Conservation (phyloP, 2,329 filamentous ascomycete genomes). For the Aureobasidium subglaciale region DNA sequence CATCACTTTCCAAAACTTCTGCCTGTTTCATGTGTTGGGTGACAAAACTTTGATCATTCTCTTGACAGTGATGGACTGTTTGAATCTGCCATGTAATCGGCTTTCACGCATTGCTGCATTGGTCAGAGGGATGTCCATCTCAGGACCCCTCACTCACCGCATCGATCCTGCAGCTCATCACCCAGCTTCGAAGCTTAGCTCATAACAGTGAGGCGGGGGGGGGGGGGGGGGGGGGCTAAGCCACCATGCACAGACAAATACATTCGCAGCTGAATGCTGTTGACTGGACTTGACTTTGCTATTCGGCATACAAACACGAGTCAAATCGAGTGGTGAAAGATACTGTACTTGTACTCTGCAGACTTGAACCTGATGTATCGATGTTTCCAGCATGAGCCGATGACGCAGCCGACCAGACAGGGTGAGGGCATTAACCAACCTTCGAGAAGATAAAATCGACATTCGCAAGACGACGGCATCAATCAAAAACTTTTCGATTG, state of each 20-base stretch:
- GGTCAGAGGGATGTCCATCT: not conserved
- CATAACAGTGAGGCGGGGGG: slow-evolving; percentile 1
- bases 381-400: too few species aligned
- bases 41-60: too few species aligned
- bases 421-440: not conserved
- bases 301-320: too few species aligned
- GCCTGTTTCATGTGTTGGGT: too few species aligned
- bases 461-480: not conserved
- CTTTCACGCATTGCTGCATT: not conserved
- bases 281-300: too few species aligned
- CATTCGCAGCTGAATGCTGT: not conserved
- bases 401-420: not conserved
- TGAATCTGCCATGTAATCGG: not conserved
- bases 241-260: slow-evolving; percentile 4
- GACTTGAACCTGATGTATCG: too few species aligned
- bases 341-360: too few species aligned
- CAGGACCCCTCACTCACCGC: not conserved
- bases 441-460: not conserved
- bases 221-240: slow-evolving; percentile 6
- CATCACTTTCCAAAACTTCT: not conserved
- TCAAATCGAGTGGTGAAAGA: too few species aligned
- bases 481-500: too few species aligned
- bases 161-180: not conserved
- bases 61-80: not conserved
- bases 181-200: slow-evolving; percentile 5